Conservation (phyloP, 2,329 filamentous ascomycete species). For the Cladophialophora immunda region DNA sequence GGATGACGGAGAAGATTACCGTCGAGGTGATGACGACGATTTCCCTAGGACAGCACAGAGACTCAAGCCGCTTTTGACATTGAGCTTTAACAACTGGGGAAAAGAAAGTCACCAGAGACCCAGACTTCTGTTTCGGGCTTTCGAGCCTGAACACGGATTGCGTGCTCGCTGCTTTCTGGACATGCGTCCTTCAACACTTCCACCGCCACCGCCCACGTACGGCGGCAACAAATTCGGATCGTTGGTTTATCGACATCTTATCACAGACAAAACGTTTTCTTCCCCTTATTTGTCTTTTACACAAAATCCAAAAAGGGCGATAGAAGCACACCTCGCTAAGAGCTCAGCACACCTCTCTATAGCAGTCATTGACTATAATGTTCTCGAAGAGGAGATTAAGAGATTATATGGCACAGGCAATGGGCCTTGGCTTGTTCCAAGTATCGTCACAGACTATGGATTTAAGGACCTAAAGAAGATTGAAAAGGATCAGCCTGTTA, state of each 20-base stretch:
- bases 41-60: background rate
- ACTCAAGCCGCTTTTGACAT: background rate
- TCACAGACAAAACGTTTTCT: constrained; percentile 19
- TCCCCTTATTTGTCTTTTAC: constrained; percentile 32
- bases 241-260: constrained; percentile 21
- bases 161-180: background rate
- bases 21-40: background rate
- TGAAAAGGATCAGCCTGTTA: background rate
- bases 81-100: constrained; percentile 7
- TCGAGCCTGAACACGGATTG: constrained; percentile 6
- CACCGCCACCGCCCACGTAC: constrained; percentile 23
- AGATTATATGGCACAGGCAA: constrained; percentile 6
- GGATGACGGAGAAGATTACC: background rate
- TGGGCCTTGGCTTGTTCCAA: constrained; percentile 29
- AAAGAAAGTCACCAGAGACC: background rate
- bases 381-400: constrained; percentile 27
- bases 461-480: constrained; percentile 23
- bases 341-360: constrained; percentile 7
- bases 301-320: constrained; percentile 13
- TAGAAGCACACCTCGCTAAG: constrained; percentile 17
- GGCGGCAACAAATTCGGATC: constrained; percentile 15
- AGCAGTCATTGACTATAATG: constrained; percentile 29
- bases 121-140: constrained; percentile 16
- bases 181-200: background rate
- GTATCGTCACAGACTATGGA: constrained; percentile 16